A percentile compares a stretch with the other conserved stretches of the same genome.
phyloP scores from a whole-genome alignment of 805 yeast genomes.

The Yamadazyma insecticola region DNA sequence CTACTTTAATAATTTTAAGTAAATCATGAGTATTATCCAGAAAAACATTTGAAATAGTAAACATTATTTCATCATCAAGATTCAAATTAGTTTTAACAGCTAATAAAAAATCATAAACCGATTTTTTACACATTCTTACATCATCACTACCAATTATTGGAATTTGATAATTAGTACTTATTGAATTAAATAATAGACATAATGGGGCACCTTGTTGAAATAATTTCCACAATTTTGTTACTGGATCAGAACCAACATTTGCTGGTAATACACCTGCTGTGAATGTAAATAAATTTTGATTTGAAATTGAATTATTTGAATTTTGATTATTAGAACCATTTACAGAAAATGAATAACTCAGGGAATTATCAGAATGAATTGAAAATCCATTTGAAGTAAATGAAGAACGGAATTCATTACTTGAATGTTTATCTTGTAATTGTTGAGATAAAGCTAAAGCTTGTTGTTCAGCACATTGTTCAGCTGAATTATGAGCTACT shows the following conservation, averaged over 20 bases:
- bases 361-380: conserved; percentile 29
- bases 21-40: conserved; percentile 76
- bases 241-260: conserved; percentile 79
- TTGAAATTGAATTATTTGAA: conserved; percentile 9
- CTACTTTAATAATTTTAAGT: conserved; percentile 68
- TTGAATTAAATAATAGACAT: conserved; percentile 75
- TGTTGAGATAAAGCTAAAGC: conserved; percentile 48
- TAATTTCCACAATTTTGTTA: conserved; percentile 81
- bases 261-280: conserved; percentile 77
- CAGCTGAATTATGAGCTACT: conserved; percentile 62
- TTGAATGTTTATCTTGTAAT: conserved; percentile 20
- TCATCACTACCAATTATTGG: conserved; percentile 74
- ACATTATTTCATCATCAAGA: conserved; percentile 75
- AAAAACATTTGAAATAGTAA: conserved; percentile 87
- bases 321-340: conserved; percentile 15
- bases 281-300: conserved; percentile 49
- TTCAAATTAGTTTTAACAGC: conserved; percentile 77
- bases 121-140: conserved; percentile 76
- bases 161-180: conserved; percentile 35
- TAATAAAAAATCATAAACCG: conserved; percentile 82
- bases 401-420: conserved; percentile 28
- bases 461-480: conserved; percentile 68
- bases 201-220: conserved; percentile 92
- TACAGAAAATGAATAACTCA: conserved; percentile 4
- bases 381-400: conserved; percentile 31